phyloP scores from a whole-genome alignment of 208 protist species.

The Plasmodiophora brassicae region DNA sequence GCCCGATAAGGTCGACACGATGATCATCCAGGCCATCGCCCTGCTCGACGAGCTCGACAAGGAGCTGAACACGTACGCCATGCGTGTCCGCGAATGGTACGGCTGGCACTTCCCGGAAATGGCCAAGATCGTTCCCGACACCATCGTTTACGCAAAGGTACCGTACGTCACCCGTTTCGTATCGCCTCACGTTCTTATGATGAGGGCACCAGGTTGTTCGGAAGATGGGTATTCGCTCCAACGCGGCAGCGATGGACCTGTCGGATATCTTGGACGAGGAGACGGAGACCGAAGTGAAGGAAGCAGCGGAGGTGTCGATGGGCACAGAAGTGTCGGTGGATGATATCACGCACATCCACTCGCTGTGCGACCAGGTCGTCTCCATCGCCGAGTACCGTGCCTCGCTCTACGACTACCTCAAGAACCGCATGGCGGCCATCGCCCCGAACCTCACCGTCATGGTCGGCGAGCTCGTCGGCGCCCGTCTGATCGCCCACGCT shows the following conservation, averaged over 20 bases:
- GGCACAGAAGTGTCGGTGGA: conserved; percentile 81
- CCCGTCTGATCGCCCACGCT: conserved; percentile 95
- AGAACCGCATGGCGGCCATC: conserved; percentile 83
- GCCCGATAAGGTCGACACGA: conserved; percentile 99
- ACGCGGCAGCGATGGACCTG: conserved; percentile 80
- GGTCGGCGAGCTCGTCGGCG: conserved; percentile 89
- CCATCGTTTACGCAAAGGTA: conserved; percentile 90
- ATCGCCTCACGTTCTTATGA: too few species aligned
- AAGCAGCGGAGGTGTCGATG: conserved; percentile 95
- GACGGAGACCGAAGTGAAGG: conserved; percentile 55
- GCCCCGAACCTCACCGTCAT: conserved; percentile 96
- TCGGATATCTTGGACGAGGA: conserved; percentile 90
- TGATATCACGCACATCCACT: conserved; percentile 40
- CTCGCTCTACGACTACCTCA: conserved; percentile 82
- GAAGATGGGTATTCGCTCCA: conserved; percentile 67
- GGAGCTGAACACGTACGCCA: conserved; percentile 98
- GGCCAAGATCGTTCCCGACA: conserved; percentile 91
- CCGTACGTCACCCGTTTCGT: too few species aligned
- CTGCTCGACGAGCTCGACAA: conserved; percentile 98
- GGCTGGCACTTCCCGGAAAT: conserved; percentile 99
- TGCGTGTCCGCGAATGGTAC: conserved; percentile 96
- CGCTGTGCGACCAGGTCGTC: conserved; percentile 55
- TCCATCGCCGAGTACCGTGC: conserved; percentile 52
- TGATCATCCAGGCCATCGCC: conserved; percentile 98
- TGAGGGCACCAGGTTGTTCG: conserved; percentile 62